Conservation (phyloP, 148 eudicot genomes). For the Nepenthes mirabilis region DNA sequence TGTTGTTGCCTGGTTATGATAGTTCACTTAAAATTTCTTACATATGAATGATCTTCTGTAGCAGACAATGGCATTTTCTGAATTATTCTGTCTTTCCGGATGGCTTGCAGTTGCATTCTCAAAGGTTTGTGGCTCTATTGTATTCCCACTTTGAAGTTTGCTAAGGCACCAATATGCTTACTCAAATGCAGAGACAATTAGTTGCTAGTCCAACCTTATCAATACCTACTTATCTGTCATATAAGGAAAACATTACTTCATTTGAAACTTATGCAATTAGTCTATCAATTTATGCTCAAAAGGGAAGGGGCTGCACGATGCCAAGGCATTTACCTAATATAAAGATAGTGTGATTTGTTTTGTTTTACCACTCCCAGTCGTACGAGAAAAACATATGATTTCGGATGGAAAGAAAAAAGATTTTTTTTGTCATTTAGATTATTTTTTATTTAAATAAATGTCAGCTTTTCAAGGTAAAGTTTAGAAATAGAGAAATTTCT, state of each 20-base stretch:
- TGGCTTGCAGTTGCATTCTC: constrained; percentile 50
- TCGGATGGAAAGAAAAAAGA: too few species aligned
- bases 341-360: too few species aligned
- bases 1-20: background rate
- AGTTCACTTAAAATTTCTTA: background rate
- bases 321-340: too few species aligned
- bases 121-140: constrained; percentile 24
- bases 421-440: too few species aligned
- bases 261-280: background rate
- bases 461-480: too few species aligned
- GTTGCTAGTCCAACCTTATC: background rate
- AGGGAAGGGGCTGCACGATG: too few species aligned
- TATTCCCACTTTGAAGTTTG: background rate
- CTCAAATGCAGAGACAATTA: background rate
- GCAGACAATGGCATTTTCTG: constrained; percentile 61
- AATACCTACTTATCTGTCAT: background rate
- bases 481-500: too few species aligned
- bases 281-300: too few species aligned
- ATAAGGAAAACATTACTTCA: background rate
- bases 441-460: too few species aligned
- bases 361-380: too few species aligned
- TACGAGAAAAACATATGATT: too few species aligned
- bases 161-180: background rate
- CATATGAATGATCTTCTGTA: background rate
- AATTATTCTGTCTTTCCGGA: constrained; percentile 45